Base-by-base conservation (phyloP, 2,329 filamentous ascomycete species). In the Calycina marina region DNA sequence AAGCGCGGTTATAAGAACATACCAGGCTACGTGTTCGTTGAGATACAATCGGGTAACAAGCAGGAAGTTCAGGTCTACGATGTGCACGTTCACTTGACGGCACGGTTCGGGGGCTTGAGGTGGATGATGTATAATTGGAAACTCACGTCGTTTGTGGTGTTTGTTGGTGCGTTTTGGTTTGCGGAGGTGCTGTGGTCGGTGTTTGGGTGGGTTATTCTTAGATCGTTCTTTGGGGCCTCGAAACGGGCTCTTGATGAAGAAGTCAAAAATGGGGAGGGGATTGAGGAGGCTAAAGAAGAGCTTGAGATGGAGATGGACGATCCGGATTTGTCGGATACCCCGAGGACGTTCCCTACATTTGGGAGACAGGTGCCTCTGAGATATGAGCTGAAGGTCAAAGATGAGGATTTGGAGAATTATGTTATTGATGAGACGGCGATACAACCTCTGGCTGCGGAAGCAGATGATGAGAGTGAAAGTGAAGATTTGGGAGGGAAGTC, bases 81-180 rank as follows among this genome's bases (percentile, higher is more conserved):
- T 13, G 75, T 71, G 4, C 59, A 57, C 10, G 64, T 93, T 18
- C 67, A 66, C 3, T 72, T 96, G 40, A 73, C 69, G 16, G 86
- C 88, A 4, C 68, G 73, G 32, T 73, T 94, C 41, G 65, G 68
- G 8, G 88, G 88, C 0, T 54, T 94, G 39, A 63, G 79, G 30
- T 90, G 80, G 72, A 47, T 86, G 34, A 93, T 98, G 81, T 90
- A 90, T 48, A 75, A 83, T 39, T 77, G 88, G 58, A 72, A 79
- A 9, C 48, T 90, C 20, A 53, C 72, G 2, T 74, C 74, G 4
- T 85, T 84, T 37, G 32, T 79, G 1, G 48, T 76, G 1, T 79
- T 85, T 46, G 81, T 76, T 0, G 55, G 61, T 1, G 44, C 70
- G 0, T 94, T 94, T 55, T 96, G 86, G 84, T 51, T 60, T 1